A percentile compares a stretch with the other conserved stretches of the same genome.
Conservation (phyloP, 306 rosid genomes). For the Fragaria iinumae region DNA sequence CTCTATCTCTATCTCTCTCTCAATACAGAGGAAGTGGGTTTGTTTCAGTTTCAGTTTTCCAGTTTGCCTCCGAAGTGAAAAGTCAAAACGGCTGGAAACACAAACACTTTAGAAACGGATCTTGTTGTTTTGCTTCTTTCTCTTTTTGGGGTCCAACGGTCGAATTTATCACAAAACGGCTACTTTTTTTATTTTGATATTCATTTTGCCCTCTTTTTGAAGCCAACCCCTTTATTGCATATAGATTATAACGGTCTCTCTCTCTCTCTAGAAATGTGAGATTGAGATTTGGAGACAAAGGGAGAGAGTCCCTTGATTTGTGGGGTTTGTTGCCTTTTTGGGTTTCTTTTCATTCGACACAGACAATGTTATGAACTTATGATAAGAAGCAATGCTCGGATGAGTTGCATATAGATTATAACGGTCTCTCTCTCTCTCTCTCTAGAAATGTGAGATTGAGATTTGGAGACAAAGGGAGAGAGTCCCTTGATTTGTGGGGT, state of each 20-base stretch:
- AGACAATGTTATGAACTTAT: not conserved
- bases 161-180: slow-evolving; percentile 75
- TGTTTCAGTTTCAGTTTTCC: slow-evolving; percentile 28
- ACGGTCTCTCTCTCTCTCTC: slow-evolving; percentile 7
- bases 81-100: slow-evolving; percentile 39
- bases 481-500: not conserved
- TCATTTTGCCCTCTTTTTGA: slow-evolving; percentile 1
- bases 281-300: not conserved
- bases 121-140: not conserved
- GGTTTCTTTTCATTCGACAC: not conserved
- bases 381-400: not conserved
- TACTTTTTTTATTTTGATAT: slow-evolving; percentile 29
- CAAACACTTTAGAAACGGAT: slow-evolving; percentile 37
- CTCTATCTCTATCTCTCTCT: slow-evolving; percentile 28
- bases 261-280: not conserved
- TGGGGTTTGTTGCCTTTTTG: not conserved
- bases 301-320: not conserved
- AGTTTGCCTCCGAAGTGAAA: slow-evolving; percentile 42
- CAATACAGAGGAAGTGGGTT: slow-evolving; percentile 29
- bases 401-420: not conserved
- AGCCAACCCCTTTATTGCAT: not conserved
- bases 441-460: not conserved
- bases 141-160: slow-evolving; percentile 67
- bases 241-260: slow-evolving; percentile 16
- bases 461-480: not conserved